Conservation (phyloP, 116 monocot species). For the Iris pallida region DNA sequence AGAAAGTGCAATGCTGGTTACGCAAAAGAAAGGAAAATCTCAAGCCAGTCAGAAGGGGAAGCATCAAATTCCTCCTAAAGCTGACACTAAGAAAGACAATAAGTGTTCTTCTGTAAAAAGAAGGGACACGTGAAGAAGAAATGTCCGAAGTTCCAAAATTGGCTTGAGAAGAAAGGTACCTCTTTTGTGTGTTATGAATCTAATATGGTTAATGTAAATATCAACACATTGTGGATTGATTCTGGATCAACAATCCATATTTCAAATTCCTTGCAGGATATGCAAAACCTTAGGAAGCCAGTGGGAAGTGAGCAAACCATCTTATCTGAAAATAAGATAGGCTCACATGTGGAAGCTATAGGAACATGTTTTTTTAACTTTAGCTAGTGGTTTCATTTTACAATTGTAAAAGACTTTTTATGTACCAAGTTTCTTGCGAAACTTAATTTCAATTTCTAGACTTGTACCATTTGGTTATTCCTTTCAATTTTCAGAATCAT, state of each 20-base stretch:
- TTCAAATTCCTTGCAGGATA: too few relatives aligned
- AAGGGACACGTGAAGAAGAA: conserved; percentile 23
- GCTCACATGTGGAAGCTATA: too few relatives aligned
- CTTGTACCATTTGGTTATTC: too few relatives aligned
- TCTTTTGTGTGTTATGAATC: conserved; percentile 26
- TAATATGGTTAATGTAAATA: conserved; percentile 13
- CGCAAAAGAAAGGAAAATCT: background rate
- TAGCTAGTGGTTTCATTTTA: too few relatives aligned
- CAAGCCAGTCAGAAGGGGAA: background rate
- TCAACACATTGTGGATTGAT: conserved; percentile 18
- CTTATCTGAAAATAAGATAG: too few relatives aligned
- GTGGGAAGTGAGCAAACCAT: too few relatives aligned
- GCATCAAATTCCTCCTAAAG: background rate
- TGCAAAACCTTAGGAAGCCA: too few relatives aligned
- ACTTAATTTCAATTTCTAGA: too few relatives aligned
- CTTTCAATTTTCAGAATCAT: too few relatives aligned
- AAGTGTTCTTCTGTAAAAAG: background rate
- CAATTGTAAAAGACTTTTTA: too few relatives aligned
- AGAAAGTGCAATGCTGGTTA: conserved; percentile 12
- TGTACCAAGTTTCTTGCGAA: too few relatives aligned
- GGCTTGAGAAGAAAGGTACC: conserved; percentile 25
- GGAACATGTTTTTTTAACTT: too few relatives aligned
- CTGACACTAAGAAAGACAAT: background rate
- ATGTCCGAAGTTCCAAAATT: conserved; percentile 10
- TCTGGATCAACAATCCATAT: conserved; percentile 2